Evolutionary conservation across 129 eudicot species (phyloP), one percentile per base, ranked within the genome.

Genomic region (Oenanthe sinensis): DNA sequence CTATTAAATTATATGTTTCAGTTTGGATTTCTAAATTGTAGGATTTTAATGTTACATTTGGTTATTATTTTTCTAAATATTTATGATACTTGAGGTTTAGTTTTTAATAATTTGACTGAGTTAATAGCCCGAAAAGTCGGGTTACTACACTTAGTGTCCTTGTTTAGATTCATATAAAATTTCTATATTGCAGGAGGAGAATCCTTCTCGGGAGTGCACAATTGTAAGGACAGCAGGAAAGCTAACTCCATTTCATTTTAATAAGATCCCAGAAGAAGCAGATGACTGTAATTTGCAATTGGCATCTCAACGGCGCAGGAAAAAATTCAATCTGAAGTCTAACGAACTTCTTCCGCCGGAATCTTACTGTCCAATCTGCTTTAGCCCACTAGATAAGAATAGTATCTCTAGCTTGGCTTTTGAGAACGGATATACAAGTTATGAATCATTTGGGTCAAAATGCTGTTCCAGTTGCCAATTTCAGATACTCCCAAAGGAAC

Each of bases 201-300:
- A 96, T 82, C 89, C 99, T 81, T 84, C 99, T 24, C 95, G 99
- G 74, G 97, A 96, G 77, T 90, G 95, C 84, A 90, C 99, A 58
- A 92, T 92, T 74, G 94, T 92, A 76, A 87, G 97, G 84, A 95
- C 97, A 10, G 98, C 98, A 50, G 98, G 97, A 50, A 95, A 95
- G 94, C 97, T 95, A 50, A 91, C 96, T 1, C 97, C 98, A 26
- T 95, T 95, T 69, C 87, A 83, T 42, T 91, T 95, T 80, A 96
- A 96, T 70, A 90, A 79, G 85, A 85, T 92, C 48, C 93, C 95
- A 40, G 99, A 90, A 81, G 75, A 88, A 82, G 77, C 47, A 58
- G 86, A 86, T 69, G 83, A 79, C 81, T 52, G 78, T 73, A 81
- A 86, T 58, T 82, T 42, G 80, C 84, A 81, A 45, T 36, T 87